A percentile compares a stretch with the other conserved stretches of the same genome.
Conservation (phyloP, 768 basidiomycete genomes). For the Boletus subparvulus region DNA sequence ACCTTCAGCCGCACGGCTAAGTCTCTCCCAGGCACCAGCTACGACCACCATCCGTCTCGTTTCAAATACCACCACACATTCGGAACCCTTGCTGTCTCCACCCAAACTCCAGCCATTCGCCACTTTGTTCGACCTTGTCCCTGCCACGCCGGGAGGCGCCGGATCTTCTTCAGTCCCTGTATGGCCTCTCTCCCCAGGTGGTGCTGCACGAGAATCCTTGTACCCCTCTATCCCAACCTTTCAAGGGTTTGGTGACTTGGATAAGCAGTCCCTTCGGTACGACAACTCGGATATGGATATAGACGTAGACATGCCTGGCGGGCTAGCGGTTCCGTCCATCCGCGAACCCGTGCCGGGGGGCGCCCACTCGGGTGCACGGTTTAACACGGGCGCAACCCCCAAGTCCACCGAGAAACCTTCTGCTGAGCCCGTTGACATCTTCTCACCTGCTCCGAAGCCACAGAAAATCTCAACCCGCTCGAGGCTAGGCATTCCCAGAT, state of each 20-base stretch:
- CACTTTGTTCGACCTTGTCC: conserved; percentile 66
- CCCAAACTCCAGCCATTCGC: conserved; percentile 66
- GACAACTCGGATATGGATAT: conserved; percentile 35
- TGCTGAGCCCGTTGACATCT: conserved; percentile 36
- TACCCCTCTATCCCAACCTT: conserved; percentile 42
- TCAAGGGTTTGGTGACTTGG: conserved; percentile 31
- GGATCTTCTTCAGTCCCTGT: conserved; percentile 25
- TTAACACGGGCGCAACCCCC: conserved; percentile 25
- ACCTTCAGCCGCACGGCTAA: conserved; percentile 59
- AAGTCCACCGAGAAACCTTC: conserved; percentile 34
- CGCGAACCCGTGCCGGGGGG: conserved; percentile 24
- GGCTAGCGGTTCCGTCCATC: conserved; percentile 19
- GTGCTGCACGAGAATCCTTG: conserved; percentile 26
- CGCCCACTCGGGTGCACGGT: conserved; percentile 1
- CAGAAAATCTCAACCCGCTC: conserved; percentile 19
- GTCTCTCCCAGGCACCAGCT: conserved; percentile 48
- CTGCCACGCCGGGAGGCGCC: conserved; percentile 49
- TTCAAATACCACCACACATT: conserved; percentile 24
- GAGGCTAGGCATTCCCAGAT: conserved; percentile 21
- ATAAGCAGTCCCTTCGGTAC: conserved; percentile 13
- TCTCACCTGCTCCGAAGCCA: conserved; percentile 38
- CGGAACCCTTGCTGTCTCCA: conserved; percentile 40
- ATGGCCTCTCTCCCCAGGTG: conserved; percentile 43
- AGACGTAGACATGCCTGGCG: conserved; percentile 39
- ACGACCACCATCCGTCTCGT: conserved; percentile 53